Conservation (phyloP, 1,139 yeast species). For the Suhomyces bokatorum region DNA sequence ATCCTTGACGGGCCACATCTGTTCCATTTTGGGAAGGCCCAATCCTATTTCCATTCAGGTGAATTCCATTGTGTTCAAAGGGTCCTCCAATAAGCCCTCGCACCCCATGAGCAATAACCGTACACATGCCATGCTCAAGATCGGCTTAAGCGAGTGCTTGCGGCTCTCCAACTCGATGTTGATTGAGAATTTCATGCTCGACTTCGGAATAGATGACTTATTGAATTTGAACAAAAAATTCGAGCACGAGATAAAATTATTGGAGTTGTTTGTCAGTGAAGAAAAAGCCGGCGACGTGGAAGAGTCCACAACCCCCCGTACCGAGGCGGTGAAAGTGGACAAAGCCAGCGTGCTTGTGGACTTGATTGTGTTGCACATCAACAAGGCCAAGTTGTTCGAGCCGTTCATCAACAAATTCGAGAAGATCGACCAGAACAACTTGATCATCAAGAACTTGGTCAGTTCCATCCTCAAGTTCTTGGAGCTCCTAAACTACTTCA, state of each 20-base stretch:
- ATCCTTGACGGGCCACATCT: slow-evolving; percentile 47
- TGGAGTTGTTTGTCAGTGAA: slow-evolving; percentile 28
- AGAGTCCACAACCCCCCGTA: background rate
- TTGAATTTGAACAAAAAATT: slow-evolving; percentile 41
- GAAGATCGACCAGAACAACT: slow-evolving; percentile 27
- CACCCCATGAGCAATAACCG: slow-evolving; percentile 26
- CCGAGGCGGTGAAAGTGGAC: slow-evolving; percentile 24
- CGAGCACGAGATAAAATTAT: slow-evolving; percentile 39
- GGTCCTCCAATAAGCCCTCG: slow-evolving; percentile 19
- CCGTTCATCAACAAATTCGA: slow-evolving; percentile 48
- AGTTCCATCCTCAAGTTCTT: slow-evolving; percentile 42
- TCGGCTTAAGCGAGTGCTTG: slow-evolving; percentile 52
- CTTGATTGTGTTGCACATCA: slow-evolving; percentile 47
- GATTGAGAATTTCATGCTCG: slow-evolving; percentile 53
- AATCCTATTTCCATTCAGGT: slow-evolving; percentile 56
- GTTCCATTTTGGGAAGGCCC: slow-evolving; percentile 56
- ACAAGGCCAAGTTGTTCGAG: slow-evolving; percentile 53
- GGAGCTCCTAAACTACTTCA: slow-evolving; percentile 32
- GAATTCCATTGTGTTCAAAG: slow-evolving; percentile 36
- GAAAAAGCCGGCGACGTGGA: slow-evolving; percentile 18
- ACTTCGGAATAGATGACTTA: slow-evolving; percentile 43
- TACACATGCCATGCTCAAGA: slow-evolving; percentile 37
- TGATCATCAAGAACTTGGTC: slow-evolving; percentile 33
- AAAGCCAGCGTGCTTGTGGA: slow-evolving; percentile 43
- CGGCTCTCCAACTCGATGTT: slow-evolving; percentile 51